Percentiles rank a stretch among this genome's conserved stretches.
Conservation (phyloP, 1,284 basidiomycete species). For the Garcileccinum viscosum region DNA sequence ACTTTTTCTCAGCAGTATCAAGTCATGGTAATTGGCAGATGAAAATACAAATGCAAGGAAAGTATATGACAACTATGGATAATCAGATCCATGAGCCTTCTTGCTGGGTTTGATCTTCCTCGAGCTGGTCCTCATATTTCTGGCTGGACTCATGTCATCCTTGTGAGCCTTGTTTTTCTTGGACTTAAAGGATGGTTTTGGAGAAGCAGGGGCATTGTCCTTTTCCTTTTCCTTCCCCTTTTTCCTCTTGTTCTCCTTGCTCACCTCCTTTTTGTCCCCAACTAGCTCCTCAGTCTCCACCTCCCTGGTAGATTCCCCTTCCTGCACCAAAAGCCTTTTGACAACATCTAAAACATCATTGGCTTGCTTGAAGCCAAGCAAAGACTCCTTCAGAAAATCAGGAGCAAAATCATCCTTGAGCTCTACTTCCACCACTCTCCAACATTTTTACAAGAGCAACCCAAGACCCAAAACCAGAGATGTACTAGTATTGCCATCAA, state of each 20-base stretch:
- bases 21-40: background rate
- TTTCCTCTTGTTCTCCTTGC: background rate
- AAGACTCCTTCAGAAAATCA: background rate
- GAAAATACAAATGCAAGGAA: background rate
- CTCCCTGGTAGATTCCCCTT: background rate
- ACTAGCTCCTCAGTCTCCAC: background rate
- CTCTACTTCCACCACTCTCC: background rate
- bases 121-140: background rate
- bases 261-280: background rate
- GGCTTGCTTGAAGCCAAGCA: background rate
- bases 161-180: background rate
- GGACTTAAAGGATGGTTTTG: background rate
- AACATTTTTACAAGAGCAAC: background rate
- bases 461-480: background rate
- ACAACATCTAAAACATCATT: background rate
- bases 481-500: background rate
- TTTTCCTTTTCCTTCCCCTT: background rate
- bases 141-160: background rate
- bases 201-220: background rate
- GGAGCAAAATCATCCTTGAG: background rate
- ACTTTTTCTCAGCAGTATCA: background rate
- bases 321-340: background rate
- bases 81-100: background rate
- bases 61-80: background rate
- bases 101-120: background rate